These are phyloP conservation scores for Quercus alba DNA, from an alignment of 306 rosid genomes.

Conservation along the genomic window DNA sequence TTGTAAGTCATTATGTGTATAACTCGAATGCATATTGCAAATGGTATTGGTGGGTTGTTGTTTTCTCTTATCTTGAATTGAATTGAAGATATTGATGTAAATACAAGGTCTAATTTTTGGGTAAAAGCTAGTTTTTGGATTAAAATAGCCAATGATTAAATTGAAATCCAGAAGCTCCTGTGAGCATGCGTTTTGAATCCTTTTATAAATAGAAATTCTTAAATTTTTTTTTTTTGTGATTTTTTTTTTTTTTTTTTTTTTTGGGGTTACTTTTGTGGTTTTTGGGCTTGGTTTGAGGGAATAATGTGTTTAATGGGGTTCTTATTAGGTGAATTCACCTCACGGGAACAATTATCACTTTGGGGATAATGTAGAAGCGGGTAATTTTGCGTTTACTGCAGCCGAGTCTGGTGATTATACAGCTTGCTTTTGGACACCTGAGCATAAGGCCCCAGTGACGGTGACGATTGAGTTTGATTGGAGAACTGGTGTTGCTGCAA, in stretches of 20 bases:
- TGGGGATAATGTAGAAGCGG: constrained; percentile 61
- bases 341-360: constrained; percentile 56
- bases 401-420: constrained; percentile 70
- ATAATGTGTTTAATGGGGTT: constrained; percentile 34
- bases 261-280: neutral
- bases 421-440: constrained; percentile 70
- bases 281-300: constrained; percentile 18
- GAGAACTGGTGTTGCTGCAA: constrained; percentile 84
- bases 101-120: neutral
- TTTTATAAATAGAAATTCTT: too few species aligned
- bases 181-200: too few species aligned
- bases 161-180: too few species aligned
- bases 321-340: constrained; percentile 70
- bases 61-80: neutral
- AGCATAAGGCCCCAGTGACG: constrained; percentile 28
- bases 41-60: neutral
- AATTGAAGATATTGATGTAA: neutral
- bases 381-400: constrained; percentile 79
- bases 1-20: neutral
- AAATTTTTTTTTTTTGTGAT: neutral
- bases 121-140: too few species aligned
- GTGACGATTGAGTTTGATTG: constrained; percentile 77
- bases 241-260: neutral
- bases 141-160: too few species aligned
- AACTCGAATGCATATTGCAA: too few species aligned